Conservation (phyloP, 257 asterid species). For the Ophiorrhiza pumila region DNA sequence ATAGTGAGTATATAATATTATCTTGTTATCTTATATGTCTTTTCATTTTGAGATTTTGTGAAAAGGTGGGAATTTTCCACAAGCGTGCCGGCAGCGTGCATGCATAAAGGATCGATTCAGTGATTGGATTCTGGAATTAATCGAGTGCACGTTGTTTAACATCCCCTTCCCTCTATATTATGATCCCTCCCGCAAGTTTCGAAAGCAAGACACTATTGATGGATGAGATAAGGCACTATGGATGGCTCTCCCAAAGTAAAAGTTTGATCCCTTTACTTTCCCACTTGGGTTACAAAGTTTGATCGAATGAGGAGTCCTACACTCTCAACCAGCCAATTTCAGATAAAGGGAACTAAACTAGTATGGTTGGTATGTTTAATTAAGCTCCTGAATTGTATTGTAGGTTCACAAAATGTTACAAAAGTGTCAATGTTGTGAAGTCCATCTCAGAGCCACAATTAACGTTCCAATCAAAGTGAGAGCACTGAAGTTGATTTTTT, state of each 20-base stretch:
- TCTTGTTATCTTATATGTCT: too few species aligned
- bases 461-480: neutral
- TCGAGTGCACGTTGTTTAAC: too few species aligned
- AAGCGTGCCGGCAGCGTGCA: too few species aligned
- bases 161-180: neutral
- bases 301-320: neutral
- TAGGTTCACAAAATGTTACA: neutral
- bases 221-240: neutral
- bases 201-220: neutral
- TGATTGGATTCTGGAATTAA: neutral
- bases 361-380: too few species aligned
- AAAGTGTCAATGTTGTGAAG: neutral
- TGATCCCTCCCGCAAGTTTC: neutral
- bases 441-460: too few species aligned
- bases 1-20: too few species aligned
- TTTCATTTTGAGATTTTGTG: too few species aligned
- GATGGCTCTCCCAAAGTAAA: constrained; percentile 2
- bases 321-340: neutral
- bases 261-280: too few species aligned
- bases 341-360: neutral
- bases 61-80: too few species aligned
- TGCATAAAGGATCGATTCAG: too few species aligned
- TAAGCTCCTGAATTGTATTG: neutral
- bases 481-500: too few species aligned
- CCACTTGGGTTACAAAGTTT: neutral